Conservation (phyloP, 2,329 filamentous ascomycete species). For the Aspergillus sp. region DNA sequence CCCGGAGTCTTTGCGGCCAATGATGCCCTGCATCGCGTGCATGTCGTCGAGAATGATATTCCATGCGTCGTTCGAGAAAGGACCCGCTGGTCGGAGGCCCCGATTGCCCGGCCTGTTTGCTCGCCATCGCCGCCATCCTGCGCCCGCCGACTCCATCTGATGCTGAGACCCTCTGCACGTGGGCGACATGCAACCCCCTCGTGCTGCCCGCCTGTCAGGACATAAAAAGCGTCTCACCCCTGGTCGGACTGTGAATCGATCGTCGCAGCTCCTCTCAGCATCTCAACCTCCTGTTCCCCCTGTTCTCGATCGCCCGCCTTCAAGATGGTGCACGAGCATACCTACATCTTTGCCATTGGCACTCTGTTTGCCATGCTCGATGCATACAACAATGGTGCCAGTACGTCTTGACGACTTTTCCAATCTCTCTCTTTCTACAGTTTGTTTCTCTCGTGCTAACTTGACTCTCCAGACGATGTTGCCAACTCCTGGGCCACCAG, state of each 20-base stretch:
- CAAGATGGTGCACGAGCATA: constrained; percentile 66
- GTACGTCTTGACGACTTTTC: constrained; percentile 53
- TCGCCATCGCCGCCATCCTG: too few relatives aligned
- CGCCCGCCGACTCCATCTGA: too few relatives aligned
- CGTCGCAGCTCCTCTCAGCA: background rate
- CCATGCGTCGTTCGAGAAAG: constrained; percentile 1
- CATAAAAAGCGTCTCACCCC: background rate
- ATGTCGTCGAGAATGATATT: background rate
- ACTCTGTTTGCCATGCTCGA: constrained; percentile 76
- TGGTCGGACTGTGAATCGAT: background rate
- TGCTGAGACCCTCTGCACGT: background rate
- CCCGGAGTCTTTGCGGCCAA: background rate
- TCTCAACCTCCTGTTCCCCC: background rate
- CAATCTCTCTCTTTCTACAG: background rate
- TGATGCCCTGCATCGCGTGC: background rate
- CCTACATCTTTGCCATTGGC: constrained; percentile 75
- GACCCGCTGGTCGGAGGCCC: too few relatives aligned
- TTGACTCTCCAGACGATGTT: constrained; percentile 65
- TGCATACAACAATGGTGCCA: constrained; percentile 79
- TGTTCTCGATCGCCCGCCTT: constrained; percentile 5
- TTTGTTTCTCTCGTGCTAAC: background rate
- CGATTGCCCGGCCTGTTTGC: background rate
- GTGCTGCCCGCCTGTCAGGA: background rate
- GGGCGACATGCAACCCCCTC: background rate
- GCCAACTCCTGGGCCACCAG: constrained; percentile 82